Evolutionary conservation across 2,329 filamentous ascomycete genomes (phyloP).

Genomic region (Diaporthe aspalathi): DNA sequence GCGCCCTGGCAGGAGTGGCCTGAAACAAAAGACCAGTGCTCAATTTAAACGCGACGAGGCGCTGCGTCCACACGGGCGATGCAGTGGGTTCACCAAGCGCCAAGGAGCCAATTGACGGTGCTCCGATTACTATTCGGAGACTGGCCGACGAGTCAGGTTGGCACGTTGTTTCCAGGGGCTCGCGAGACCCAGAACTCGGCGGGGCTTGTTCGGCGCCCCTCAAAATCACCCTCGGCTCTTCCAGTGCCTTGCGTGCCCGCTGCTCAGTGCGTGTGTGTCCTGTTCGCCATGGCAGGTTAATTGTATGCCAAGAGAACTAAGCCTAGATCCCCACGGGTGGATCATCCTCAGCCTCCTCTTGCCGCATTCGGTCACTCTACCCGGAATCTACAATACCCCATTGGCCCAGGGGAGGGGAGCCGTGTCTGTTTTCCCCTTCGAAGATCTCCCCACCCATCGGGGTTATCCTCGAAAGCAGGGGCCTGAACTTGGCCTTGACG

Average conservation of each 20-base stretch:
- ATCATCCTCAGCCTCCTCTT: slow-evolving; percentile 17
- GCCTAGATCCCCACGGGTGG: slow-evolving; percentile 24
- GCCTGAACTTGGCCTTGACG: slow-evolving; percentile 15
- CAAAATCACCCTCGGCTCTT: slow-evolving; percentile 15
- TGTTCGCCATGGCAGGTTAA: not conserved
- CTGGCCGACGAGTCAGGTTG: slow-evolving; percentile 33
- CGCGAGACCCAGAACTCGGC: slow-evolving; percentile 16
- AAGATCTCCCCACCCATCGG: slow-evolving; percentile 12
- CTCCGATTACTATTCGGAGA: slow-evolving; percentile 24
- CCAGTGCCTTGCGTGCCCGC: not conserved
- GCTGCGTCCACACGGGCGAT: slow-evolving; percentile 2
- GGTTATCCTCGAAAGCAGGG: slow-evolving; percentile 20
- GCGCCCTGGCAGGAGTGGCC: not conserved
- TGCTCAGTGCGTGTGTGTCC: not conserved
- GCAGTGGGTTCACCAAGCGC: not conserved
- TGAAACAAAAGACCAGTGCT: slow-evolving; percentile 33
- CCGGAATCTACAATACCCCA: slow-evolving; percentile 32
- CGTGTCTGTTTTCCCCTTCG: slow-evolving; percentile 13
- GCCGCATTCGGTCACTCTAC: slow-evolving; percentile 13
- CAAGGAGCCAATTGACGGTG: slow-evolving; percentile 24
- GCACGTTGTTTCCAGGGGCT: slow-evolving; percentile 33
- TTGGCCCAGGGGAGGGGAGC: slow-evolving; percentile 23
- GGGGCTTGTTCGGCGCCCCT: slow-evolving; percentile 16
- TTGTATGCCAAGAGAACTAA: not conserved
- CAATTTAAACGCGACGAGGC: slow-evolving; percentile 34